Conservation (phyloP, 176 grass and related monocot species). For the Triticum aestivum region IWGSC_CS_RefSeq_v2.1 NC_057807.1:492274004-492274503, state of each 20-base stretch:
- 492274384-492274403: background rate
- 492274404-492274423: background rate
- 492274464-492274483: too few species aligned
- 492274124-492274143: slow-evolving; percentile 54
- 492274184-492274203: slow-evolving; percentile 42
- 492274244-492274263: slow-evolving; percentile 62
- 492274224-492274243: slow-evolving; percentile 39
- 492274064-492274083: slow-evolving; percentile 39
- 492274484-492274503: too few species aligned
- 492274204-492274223: slow-evolving; percentile 46
- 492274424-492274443: too few species aligned
- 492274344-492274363: background rate
- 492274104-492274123: slow-evolving; percentile 20
- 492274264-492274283: slow-evolving; percentile 72
- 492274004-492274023: slow-evolving; percentile 35
- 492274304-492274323: background rate
- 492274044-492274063: slow-evolving; percentile 43
- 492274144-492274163: slow-evolving; percentile 28
- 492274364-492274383: background rate
- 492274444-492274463: too few species aligned
- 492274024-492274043: slow-evolving; percentile 41
- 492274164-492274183: slow-evolving; percentile 15
- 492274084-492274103: background rate
- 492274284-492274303: slow-evolving; percentile 56
- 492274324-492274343: background rate